These are phyloP conservation scores for Trifolium dubium DNA, from an alignment of 306 rosid genomes.

Conservation along the genomic window DNA sequence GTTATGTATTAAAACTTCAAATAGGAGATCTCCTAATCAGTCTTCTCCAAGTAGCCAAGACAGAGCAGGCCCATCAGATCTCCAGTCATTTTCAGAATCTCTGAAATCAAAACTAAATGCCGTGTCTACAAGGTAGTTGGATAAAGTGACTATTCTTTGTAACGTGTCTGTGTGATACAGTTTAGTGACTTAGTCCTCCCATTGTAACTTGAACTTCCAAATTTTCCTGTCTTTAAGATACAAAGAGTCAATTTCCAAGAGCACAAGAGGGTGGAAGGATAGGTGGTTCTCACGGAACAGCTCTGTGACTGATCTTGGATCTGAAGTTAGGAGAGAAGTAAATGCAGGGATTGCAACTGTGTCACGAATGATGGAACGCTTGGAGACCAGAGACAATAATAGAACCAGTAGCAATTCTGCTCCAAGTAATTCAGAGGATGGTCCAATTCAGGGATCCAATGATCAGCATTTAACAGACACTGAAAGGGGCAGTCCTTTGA, in stretches of 20 bases:
- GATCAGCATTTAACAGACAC: constrained; percentile 50
- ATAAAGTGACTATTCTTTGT: constrained; percentile 15
- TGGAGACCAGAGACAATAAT: constrained; percentile 75
- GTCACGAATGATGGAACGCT: constrained; percentile 86
- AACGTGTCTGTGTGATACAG: constrained; percentile 15
- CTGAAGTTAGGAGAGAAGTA: constrained; percentile 86
- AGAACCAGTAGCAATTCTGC: constrained; percentile 52
- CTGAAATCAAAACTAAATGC: constrained; percentile 85
- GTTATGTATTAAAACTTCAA: constrained; percentile 14
- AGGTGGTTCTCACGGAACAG: constrained; percentile 86
- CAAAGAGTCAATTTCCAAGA: constrained; percentile 93
- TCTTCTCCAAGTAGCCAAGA: constrained; percentile 75
- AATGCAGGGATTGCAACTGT: constrained; percentile 85
- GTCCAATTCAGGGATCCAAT: constrained; percentile 54
- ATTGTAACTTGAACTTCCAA: constrained; percentile 18
- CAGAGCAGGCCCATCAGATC: constrained; percentile 94
- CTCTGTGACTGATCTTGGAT: constrained; percentile 78
- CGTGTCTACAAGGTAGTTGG: constrained; percentile 72
- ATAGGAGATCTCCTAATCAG: constrained; percentile 69
- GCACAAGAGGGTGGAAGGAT: constrained; percentile 97
- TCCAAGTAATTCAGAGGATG: constrained; percentile 56
- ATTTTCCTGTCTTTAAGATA: constrained; percentile 55
- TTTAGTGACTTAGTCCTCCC: constrained; percentile 16
- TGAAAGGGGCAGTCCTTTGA: constrained; percentile 49
- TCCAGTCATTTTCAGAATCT: constrained; percentile 88